Base-by-base conservation (phyloP, 2,329 filamentous ascomycete species). In the Trichoderma sp. region DNA sequence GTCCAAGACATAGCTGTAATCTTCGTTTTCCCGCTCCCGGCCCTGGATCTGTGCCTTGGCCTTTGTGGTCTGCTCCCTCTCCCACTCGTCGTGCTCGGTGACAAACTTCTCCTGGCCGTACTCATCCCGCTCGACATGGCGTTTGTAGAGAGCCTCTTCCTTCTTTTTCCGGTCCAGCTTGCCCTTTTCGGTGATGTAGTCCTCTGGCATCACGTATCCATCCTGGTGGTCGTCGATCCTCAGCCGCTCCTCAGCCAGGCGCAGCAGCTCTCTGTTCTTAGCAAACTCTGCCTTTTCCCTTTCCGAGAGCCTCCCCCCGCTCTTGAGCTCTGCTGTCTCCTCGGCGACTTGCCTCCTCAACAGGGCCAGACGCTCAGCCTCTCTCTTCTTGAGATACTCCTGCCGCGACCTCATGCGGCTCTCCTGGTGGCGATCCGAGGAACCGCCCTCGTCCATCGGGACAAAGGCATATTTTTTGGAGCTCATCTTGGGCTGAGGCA, bases 41-140 rank as follows among this genome's bases (percentile, higher is more conserved):
- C 89, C 87, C 71, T 88, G 85, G 68, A 97, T 93, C 76, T 97
- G 93, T 1, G 92, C 89, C 77, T 94, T 95, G 6, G 93, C 94
- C 78, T 96, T 96, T 67, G 89, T 86, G 1, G 91, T 87, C 80
- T 98, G 94, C 76, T 98, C 94, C 68, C 88, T 83, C 77, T 99
- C 95, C 94, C 94, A 99, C 75, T 97, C 92, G 70, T 99, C 94
- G 71, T 97, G 92, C 77, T 99, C 95, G 0, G 93, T 97, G 68
- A 97, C 88, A 73, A 93, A 96, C 73, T 90, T 90, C 77, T 97
- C 94, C 71, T 95, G 90, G 5, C 94, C 94, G 73, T 90, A 90
- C 73, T 96, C 92, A 73, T 97, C 93, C 69, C 87, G 87, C 70
- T 97, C 94, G 4, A 97, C 90, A 73, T 97, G 94, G 60, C 94